Conservation (phyloP, 192 early-diverging fungal genomes). For the Backusella liffmaniae region DNA sequence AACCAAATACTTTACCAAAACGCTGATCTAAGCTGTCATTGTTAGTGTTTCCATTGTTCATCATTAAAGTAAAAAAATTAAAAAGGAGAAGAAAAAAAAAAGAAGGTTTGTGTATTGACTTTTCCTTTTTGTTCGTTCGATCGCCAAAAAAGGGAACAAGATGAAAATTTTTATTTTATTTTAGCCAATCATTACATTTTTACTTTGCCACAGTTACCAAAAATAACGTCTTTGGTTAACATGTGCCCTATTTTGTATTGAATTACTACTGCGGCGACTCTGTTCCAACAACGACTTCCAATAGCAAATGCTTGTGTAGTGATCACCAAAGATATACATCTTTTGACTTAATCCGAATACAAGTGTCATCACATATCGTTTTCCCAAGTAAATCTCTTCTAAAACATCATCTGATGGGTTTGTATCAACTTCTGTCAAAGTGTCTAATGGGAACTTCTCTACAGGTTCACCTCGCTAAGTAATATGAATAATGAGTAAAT, state of each 20-base stretch:
- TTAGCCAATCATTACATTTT: background rate
- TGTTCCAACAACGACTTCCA: slow-evolving; percentile 9
- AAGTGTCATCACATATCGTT: slow-evolving; percentile 2
- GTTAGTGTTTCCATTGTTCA: slow-evolving; percentile 1
- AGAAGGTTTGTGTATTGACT: background rate
- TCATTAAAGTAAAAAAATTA: background rate
- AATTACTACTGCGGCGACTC: background rate
- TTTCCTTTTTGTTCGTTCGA: background rate
- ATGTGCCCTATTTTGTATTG: background rate
- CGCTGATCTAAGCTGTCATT: slow-evolving; percentile 71
- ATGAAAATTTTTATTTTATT: background rate
- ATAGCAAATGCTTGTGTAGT: slow-evolving; percentile 1
- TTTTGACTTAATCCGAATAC: background rate
- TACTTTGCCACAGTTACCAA: background rate
- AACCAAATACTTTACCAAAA: slow-evolving; percentile 51
- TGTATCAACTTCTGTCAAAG: background rate
- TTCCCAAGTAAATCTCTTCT: slow-evolving; percentile 12
- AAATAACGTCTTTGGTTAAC: slow-evolving; percentile 3
- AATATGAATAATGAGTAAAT: background rate
- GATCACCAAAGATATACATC: slow-evolving; percentile 7
- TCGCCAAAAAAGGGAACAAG: background rate
- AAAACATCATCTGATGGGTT: background rate
- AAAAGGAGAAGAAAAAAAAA: background rate
- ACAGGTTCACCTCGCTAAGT: slow-evolving; percentile 9
- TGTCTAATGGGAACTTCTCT: background rate